Conservation (phyloP, 2,329 filamentous ascomycete species). For the Diaporthe citrichinensis region DNA sequence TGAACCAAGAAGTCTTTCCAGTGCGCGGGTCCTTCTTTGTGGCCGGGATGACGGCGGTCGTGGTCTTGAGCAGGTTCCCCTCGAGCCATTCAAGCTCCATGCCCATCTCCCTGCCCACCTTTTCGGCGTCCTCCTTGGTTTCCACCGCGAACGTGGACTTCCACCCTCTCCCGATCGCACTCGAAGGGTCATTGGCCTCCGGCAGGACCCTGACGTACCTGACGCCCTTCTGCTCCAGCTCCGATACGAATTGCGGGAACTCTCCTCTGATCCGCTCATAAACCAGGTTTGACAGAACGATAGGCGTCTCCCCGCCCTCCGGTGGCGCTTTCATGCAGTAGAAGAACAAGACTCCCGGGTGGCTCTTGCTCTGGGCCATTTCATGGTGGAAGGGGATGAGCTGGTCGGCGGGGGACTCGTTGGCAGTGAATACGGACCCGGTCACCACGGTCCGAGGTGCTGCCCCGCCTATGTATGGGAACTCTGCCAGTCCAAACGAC, state of each 20-base stretch:
- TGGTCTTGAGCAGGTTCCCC: constrained; percentile 37
- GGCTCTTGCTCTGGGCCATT: constrained; percentile 41
- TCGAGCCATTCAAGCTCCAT: constrained; percentile 41
- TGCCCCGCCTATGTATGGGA: constrained; percentile 40
- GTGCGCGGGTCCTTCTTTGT: constrained; percentile 36
- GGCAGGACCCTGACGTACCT: constrained; percentile 37
- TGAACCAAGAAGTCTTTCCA: constrained; percentile 39
- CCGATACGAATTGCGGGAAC: constrained; percentile 33
- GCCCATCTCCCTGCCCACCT: constrained; percentile 23
- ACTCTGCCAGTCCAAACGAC: constrained; percentile 32
- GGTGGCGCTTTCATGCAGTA: constrained; percentile 37
- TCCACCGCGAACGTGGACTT: constrained; percentile 40
- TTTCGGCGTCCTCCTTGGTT: constrained; percentile 30
- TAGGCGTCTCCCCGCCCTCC: constrained; percentile 37
- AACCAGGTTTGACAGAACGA: constrained; percentile 39
- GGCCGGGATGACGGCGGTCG: constrained; percentile 36
- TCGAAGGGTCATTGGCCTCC: constrained; percentile 36
- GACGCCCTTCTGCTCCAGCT: constrained; percentile 40
- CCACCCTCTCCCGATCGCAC: constrained; percentile 41
- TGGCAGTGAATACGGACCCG: constrained; percentile 40
- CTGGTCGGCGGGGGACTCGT: constrained; percentile 40
- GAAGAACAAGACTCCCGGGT: constrained; percentile 38
- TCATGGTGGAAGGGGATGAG: constrained; percentile 42
- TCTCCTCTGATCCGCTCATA: constrained; percentile 34
- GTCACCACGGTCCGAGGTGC: constrained; percentile 34